These are phyloP conservation scores for Talaromyces thailandensis DNA, from an alignment of 495 filamentous ascomycete genomes.

Conservation along the genomic window DNA sequence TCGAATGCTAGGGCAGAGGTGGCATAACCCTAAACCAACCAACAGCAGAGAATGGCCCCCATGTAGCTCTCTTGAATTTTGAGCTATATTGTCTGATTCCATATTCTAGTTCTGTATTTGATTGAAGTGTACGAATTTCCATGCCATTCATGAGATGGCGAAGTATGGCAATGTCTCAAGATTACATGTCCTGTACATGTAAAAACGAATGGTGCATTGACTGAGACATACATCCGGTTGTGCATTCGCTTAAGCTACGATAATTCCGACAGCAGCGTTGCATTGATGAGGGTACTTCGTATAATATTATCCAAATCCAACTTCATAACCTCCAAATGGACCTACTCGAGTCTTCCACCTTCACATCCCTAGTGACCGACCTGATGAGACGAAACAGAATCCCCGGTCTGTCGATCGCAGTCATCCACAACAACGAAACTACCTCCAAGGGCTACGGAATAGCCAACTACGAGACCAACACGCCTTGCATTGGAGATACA, in stretches of 20 bases:
- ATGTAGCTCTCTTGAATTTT: not conserved
- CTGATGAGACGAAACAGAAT: conserved; percentile 10
- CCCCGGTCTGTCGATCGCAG: conserved; percentile 10
- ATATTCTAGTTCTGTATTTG: not conserved
- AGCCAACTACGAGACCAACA: not conserved
- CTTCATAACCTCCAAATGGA: conserved; percentile 4
- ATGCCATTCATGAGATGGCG: not conserved
- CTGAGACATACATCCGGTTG: not conserved
- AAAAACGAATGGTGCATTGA: not conserved
- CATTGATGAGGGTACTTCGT: not conserved
- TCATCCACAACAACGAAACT: conserved; percentile 7
- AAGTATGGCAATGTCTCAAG: not conserved
- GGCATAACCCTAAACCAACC: too few relatives aligned
- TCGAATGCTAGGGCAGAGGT: too few relatives aligned
- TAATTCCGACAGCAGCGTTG: too few relatives aligned
- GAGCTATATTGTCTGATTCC: not conserved
- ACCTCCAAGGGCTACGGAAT: conserved; percentile 8
- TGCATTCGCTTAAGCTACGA: not conserved
- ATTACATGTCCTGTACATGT: not conserved
- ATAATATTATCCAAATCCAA: not conserved
- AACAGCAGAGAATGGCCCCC: too few relatives aligned
- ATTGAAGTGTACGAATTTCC: not conserved
- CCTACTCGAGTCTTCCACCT: not conserved
- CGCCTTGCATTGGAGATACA: conserved; percentile 11
- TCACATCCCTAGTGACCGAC: conserved; percentile 5